Evolutionary conservation across 176 grass and related monocot species (phyloP).

Genomic region (Rhynchospora breviuscula): DNA sequence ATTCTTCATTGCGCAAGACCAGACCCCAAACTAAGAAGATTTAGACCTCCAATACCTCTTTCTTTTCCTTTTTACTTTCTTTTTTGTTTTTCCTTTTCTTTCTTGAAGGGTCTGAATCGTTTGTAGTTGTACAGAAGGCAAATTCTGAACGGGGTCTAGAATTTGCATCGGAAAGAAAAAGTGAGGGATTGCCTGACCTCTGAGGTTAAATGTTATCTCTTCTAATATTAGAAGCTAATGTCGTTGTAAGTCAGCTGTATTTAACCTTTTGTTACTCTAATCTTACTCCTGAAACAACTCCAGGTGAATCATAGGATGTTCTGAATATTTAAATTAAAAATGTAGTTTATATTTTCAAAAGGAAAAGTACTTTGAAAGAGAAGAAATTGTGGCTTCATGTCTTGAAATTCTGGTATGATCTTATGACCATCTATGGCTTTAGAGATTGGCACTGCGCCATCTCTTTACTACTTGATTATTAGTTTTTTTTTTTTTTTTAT

Average conservation of each 20-base stretch:
- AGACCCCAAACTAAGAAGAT: conserved; percentile 30
- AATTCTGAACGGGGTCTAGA: conserved; percentile 33
- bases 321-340: conserved; percentile 1
- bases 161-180: conserved; percentile 36
- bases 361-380: no score
- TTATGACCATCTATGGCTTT: neutral
- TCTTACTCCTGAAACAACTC: neutral
- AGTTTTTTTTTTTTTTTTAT: neutral
- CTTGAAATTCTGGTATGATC: neutral
- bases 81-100: conserved; percentile 18
- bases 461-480: neutral
- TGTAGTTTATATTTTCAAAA: neutral
- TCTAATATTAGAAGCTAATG: conserved; percentile 29
- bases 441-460: no score
- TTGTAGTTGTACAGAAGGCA: conserved; percentile 46
- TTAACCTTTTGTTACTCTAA: conserved; percentile 24
- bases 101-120: conserved; percentile 18
- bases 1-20: conserved; percentile 8
- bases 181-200: neutral
- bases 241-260: conserved; percentile 35
- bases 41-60: conserved; percentile 43
- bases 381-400: neutral
- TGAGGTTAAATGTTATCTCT: conserved; percentile 14
- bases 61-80: conserved; percentile 16
- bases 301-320: conserved; percentile 4